These are phyloP conservation scores for Clonostachys byssicola DNA, from an alignment of 2,329 filamentous ascomycete species.

Conservation along the genomic window DNA sequence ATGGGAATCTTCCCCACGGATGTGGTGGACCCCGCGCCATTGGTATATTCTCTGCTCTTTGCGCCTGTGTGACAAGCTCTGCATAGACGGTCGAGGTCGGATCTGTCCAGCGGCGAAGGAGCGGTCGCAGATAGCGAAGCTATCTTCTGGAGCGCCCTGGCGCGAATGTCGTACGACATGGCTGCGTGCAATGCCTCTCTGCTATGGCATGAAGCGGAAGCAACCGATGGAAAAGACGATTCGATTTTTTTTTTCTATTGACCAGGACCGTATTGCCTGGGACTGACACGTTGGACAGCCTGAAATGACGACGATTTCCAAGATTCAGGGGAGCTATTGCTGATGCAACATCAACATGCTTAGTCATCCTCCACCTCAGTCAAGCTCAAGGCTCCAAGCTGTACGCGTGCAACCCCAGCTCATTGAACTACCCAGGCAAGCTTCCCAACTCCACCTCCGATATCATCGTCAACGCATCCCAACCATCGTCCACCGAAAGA, in stretches of 20 bases:
- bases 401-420: slow-evolving; percentile 25
- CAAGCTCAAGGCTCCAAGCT: slow-evolving; percentile 47
- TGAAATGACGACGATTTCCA: no score
- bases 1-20: slow-evolving; percentile 54
- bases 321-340: no score
- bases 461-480: slow-evolving; percentile 6
- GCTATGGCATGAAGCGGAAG: background rate
- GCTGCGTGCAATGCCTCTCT: slow-evolving; percentile 2
- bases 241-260: no score
- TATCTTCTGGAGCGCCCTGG: slow-evolving; percentile 61
- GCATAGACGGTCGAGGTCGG: slow-evolving; percentile 60
- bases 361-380: slow-evolving; percentile 29
- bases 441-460: slow-evolving; percentile 7
- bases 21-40: slow-evolving; percentile 38
- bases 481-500: background rate
- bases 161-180: slow-evolving; percentile 55
- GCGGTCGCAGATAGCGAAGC: slow-evolving; percentile 56
- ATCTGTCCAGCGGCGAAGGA: slow-evolving; percentile 53
- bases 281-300: no score
- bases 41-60: slow-evolving; percentile 36
- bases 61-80: slow-evolving; percentile 47
- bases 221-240: no score
- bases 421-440: slow-evolving; percentile 8
- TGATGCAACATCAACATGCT: slow-evolving; percentile 9
- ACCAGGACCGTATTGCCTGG: no score